These are phyloP conservation scores for Aspergillus spinulosporus DNA, from an alignment of 2,329 filamentous ascomycete genomes.

Conservation along the genomic window DNA sequence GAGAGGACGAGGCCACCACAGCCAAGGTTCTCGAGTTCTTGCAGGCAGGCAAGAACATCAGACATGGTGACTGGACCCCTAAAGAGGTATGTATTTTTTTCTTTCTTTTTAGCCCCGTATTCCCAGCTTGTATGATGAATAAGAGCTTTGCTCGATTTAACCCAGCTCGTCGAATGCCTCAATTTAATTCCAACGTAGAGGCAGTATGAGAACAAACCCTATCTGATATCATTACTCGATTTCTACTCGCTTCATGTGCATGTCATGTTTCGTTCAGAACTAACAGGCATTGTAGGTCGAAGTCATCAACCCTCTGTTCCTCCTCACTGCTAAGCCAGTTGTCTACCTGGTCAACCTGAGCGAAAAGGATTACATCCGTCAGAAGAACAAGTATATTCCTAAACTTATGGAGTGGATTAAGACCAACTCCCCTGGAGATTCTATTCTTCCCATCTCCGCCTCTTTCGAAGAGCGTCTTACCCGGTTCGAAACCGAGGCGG, in stretches of 20 bases:
- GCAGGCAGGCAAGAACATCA: slow-evolving; percentile 86
- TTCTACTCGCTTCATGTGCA: slow-evolving; percentile 20
- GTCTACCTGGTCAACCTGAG: slow-evolving; percentile 97
- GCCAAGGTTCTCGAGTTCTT: slow-evolving; percentile 84
- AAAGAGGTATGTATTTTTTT: slow-evolving; percentile 74
- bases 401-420: slow-evolving; percentile 97
- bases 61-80: slow-evolving; percentile 82
- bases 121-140: slow-evolving; percentile 73
- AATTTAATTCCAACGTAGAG: slow-evolving; percentile 67
- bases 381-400: slow-evolving; percentile 98
- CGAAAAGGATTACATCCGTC: slow-evolving; percentile 93
- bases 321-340: slow-evolving; percentile 93
- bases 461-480: slow-evolving; percentile 90
- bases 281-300: slow-evolving; percentile 67
- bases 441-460: slow-evolving; percentile 90
- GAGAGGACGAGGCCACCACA: slow-evolving; percentile 89
- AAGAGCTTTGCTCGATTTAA: slow-evolving; percentile 94
- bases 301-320: slow-evolving; percentile 93
- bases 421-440: slow-evolving; percentile 80
- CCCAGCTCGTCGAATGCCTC: slow-evolving; percentile 99
- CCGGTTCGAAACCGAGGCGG: slow-evolving; percentile 73
- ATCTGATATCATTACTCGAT: slow-evolving; percentile 58
- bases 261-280: slow-evolving; percentile 21
- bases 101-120: slow-evolving; percentile 25
- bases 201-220: slow-evolving; percentile 76